Evolutionary conservation across 2,329 filamentous ascomycete genomes (phyloP), one percentile per base, ranked within the genome.

Genomic region (Fusarium citri): DNA sequence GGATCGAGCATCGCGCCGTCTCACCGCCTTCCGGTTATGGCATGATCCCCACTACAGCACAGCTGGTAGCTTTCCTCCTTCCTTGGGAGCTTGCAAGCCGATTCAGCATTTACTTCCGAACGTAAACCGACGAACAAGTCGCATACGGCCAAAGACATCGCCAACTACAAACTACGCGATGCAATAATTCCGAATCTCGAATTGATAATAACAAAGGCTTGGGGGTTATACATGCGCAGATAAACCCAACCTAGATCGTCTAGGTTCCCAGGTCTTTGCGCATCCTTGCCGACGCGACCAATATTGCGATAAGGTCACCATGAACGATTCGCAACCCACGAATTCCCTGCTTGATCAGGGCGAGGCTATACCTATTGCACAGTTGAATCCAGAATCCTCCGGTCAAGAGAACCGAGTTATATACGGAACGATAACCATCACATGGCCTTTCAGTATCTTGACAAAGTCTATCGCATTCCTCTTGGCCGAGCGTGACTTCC

Each of bases 401-500:
- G 77, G 84, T 15, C 77, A 79, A 25, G 60, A 75, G 4, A 77
- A 80, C 8, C 81, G 81, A 64, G 81, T 83, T 15, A 80, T 97
- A 31, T 86, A 88, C 61, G 94, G 92, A 41, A 84, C 92, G 18
- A 88, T 98, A 23, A 95, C 94, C 11, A 88, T 98, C 37, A 90
- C 93, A 61, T 98, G 95, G 94, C 95, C 95, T 0, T 98, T 93
- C 80, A 97, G 92, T 69, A 92, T 91, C 23, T 89, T 93, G 26
- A 91, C 87, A 30, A 88, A 87, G 55, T 89, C 89, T 41, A 87
- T 94, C 71, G 91, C 93, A 26, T 90, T 98, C 53, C 87, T 97
- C 22, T 87, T 98, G 34, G 92, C 92, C 47, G 94, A 98, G 74
- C 89, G 90, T 47, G 94, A 98, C 78, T 92, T 94, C 75, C 91